phyloP scores from a whole-genome alignment of 2,329 filamentous ascomycete genomes.

The Fusarium ambrosium region DNA sequence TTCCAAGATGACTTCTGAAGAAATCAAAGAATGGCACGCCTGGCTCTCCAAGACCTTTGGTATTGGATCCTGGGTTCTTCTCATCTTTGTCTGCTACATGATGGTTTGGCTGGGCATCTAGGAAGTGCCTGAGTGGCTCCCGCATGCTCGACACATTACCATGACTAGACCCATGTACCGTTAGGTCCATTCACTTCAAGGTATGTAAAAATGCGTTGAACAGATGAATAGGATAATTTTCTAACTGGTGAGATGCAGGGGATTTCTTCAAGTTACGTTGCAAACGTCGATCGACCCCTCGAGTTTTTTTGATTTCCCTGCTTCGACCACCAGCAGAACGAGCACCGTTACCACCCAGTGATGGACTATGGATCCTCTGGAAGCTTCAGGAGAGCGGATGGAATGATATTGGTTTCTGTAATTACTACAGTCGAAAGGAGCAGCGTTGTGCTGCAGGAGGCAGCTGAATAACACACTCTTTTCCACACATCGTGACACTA shows the following conservation, averaged over 20 bases:
- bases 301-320: background rate
- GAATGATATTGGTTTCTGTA: background rate
- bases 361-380: background rate
- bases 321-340: background rate
- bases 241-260: background rate
- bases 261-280: background rate
- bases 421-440: background rate
- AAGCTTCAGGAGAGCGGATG: background rate
- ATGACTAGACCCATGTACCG: background rate
- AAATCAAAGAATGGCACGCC: background rate
- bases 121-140: background rate
- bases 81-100: background rate
- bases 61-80: background rate
- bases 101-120: background rate
- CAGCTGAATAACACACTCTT: background rate
- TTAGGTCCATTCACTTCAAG: background rate
- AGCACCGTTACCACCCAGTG: background rate
- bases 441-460: background rate
- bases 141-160: background rate
- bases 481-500: background rate
- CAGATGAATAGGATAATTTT: background rate
- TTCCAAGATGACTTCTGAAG: background rate
- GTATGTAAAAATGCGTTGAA: background rate
- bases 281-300: background rate
- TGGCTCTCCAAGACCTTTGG: background rate